Conservation (phyloP, 495 filamentous ascomycete genomes). For the Neurospora tetraspora region DNA sequence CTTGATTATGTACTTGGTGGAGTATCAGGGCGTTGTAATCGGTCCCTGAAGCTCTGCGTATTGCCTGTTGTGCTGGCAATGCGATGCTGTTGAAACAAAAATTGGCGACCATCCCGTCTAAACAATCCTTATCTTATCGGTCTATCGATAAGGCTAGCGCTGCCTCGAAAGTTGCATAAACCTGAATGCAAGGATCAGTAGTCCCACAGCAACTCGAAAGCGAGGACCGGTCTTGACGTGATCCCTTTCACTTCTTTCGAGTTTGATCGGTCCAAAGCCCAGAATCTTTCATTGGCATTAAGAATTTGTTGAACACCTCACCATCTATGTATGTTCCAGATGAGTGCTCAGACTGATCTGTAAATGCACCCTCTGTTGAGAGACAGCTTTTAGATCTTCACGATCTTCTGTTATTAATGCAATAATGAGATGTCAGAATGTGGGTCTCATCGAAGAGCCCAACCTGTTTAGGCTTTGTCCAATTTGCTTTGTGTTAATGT, state of each 20-base stretch:
- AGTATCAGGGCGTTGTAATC: not conserved
- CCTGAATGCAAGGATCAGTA: not conserved
- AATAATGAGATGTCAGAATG: not conserved
- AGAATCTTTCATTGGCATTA: not conserved
- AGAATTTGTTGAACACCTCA: not conserved
- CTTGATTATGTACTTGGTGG: not conserved
- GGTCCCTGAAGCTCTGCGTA: not conserved
- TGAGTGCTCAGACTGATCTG: not conserved
- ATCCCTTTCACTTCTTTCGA: not conserved
- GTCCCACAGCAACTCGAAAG: not conserved
- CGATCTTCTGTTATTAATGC: not conserved
- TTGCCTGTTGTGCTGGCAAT: not conserved
- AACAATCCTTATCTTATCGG: conserved; percentile 9
- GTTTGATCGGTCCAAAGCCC: not conserved
- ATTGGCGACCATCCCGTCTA: not conserved
- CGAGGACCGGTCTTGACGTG: not conserved
- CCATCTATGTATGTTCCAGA: not conserved
- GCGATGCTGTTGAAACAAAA: conserved; percentile 1
- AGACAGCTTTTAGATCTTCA: not conserved
- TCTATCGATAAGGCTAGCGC: conserved; percentile 8
- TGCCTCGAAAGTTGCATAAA: not conserved
- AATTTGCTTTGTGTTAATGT: not conserved
- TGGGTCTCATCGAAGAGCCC: not conserved
- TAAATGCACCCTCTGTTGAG: not conserved
- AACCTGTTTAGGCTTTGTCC: not conserved